phyloP scores from a whole-genome alignment of 1,139 yeast genomes.

The Blastobotrys malaysiensis region DNA sequence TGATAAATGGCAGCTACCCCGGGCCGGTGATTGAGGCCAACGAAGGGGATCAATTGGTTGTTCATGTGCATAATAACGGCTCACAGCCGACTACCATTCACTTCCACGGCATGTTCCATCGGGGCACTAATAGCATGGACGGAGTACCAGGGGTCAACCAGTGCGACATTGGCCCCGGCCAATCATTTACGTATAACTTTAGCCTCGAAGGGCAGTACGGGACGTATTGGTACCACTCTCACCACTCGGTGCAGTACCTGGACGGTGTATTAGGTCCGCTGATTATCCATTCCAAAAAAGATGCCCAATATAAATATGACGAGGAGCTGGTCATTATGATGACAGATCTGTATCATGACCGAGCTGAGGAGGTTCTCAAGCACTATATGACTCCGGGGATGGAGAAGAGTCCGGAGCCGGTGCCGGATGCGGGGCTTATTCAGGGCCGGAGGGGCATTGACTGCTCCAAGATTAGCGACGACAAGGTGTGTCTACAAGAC shows the following conservation, averaged over 20 bases:
- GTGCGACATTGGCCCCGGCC: conserved; percentile 73
- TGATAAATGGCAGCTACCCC: conserved; percentile 72
- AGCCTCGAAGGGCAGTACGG: conserved; percentile 72
- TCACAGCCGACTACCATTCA: conserved; percentile 64
- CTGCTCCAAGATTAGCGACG: conserved; percentile 17
- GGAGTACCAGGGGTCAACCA: conserved; percentile 80
- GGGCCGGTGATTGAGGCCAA: conserved; percentile 63
- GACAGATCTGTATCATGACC: conserved; percentile 71
- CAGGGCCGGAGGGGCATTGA: conserved; percentile 26
- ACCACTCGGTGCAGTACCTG: conserved; percentile 68
- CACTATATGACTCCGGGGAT: conserved; percentile 65
- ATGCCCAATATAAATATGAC: conserved; percentile 45
- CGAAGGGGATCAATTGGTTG: conserved; percentile 58
- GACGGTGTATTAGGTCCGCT: conserved; percentile 81
- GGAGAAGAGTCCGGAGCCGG: conserved; percentile 79
- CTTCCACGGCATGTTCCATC: conserved; percentile 80
- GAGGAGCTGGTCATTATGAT: conserved; percentile 60
- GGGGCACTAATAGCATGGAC: conserved; percentile 62
- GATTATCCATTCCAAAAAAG: conserved; percentile 49
- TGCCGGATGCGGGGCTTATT: conserved; percentile 55
- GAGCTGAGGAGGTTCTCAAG: conserved; percentile 43
- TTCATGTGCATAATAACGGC: conserved; percentile 59
- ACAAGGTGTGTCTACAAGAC: neutral
- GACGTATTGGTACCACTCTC: conserved; percentile 89
- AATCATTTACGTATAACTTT: conserved; percentile 60